A percentile compares a stretch with the other conserved stretches of the same genome.
Conservation (phyloP, 164 flowering plant genomes). For the Magnolia sinica region DNA sequence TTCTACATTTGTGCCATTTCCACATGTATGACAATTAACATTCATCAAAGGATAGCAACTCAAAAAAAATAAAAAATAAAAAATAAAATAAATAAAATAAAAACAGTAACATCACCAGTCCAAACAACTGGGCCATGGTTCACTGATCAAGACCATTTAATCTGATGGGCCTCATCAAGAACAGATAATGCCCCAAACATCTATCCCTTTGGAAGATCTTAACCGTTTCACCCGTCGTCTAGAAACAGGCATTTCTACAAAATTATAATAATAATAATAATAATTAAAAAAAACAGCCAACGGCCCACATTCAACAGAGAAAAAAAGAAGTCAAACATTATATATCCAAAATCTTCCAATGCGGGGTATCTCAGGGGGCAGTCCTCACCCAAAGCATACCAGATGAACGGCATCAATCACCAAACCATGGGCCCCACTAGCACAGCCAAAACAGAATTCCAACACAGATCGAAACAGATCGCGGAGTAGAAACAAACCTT, state of each 20-base stretch:
- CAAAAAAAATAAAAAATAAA: background rate
- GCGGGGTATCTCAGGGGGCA: background rate
- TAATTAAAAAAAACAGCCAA: background rate
- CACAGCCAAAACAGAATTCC: background rate
- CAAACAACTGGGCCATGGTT: background rate
- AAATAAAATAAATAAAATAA: too few species aligned
- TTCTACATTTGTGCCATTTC: background rate
- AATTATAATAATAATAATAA: too few species aligned
- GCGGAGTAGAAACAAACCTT: slow-evolving; percentile 22
- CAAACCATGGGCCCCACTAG: background rate
- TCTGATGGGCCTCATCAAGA: background rate
- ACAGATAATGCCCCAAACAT: background rate
- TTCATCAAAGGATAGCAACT: background rate
- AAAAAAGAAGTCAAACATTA: too few species aligned
- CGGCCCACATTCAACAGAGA: background rate
- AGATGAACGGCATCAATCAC: background rate
- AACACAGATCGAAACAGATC: background rate
- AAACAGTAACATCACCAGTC: too few species aligned
- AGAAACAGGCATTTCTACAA: background rate
- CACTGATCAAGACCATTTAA: background rate
- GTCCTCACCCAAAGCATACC: background rate
- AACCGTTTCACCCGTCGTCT: background rate
- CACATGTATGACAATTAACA: background rate
- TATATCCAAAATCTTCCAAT: too few species aligned
- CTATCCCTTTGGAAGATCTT: background rate